Evolutionary conservation across 208 protist species (phyloP), one percentile per base, ranked within the genome.

Genomic region (Novymonas esmeraldas): DNA sequence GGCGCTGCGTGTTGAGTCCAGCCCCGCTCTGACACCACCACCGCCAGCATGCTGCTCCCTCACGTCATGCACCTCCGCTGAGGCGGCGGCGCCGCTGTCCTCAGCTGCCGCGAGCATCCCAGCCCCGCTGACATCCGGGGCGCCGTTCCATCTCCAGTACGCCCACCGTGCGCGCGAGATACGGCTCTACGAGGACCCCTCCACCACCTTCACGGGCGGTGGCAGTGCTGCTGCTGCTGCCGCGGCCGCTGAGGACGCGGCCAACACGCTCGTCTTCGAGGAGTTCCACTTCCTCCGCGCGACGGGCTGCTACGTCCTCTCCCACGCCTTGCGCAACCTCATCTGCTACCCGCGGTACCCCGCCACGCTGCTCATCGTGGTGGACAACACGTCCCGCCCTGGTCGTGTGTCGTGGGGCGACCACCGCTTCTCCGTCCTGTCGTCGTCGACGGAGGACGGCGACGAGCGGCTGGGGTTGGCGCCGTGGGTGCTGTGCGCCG

Each of bases 401-500:
- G 90, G 90, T 7, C 49, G 64, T 16, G 64, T 78, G 24, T 63
- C 61, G 54, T 95, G 90, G 90, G 61, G 69, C 11, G 48, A 73
- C 22, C 75, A 93, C 74, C 68, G 76, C 44, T 83, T 79, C 48
- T 77, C 72, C 6, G 41, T 85, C 6, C 52, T 73, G 0, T 51
- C 68, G 6, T 71, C 39, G 26, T 41, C 58, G 11, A 52, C 54
- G n/a, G 82, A 74, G 34, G 78, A 84, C 36, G 41, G 42, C 0
- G 71, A 61, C 13, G 70, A 54, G 45, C 81, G 80, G 26, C 61
- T 52, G 9, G 86, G 84, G 18, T 36, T 89, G 18, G 73, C 62
- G 28, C 80, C 87, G 60, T 94, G 87, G 88, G 85, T 92, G 52
- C 60, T 96, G n/a, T 82, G 83, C 55, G 82, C 82, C 68, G 80